These are phyloP conservation scores for Pancytospora philotis DNA, from an alignment of 371 early-diverging fungal species.

Conservation along the genomic window DNA sequence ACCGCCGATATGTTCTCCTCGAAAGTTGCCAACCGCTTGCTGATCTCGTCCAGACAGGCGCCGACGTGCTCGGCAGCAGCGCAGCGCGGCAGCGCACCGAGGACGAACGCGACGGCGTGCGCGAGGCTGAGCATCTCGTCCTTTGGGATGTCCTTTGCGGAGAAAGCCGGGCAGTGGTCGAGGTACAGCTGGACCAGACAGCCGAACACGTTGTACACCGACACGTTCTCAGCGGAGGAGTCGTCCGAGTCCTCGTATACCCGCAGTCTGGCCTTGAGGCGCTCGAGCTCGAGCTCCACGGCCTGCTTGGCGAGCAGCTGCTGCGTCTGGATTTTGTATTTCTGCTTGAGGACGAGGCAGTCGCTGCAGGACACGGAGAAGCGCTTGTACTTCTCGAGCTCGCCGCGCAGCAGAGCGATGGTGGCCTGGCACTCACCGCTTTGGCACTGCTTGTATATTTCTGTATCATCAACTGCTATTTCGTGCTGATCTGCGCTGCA, in stretches of 20 bases:
- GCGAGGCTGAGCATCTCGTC: slow-evolving; percentile 40
- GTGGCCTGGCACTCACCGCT: too few relatives aligned
- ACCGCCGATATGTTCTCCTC: slow-evolving; percentile 17
- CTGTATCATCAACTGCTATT: too few relatives aligned
- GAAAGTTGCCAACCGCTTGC: not conserved
- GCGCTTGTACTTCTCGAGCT: too few relatives aligned
- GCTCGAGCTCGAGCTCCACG: slow-evolving; percentile 26
- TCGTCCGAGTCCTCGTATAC: not conserved
- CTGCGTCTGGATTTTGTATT: slow-evolving; percentile 43
- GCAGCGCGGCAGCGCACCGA: not conserved
- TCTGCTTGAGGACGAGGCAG: slow-evolving; percentile 28
- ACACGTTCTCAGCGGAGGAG: not conserved
- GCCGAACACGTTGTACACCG: slow-evolving; percentile 24
- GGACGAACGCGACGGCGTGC: slow-evolving; percentile 22
- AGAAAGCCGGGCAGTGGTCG: slow-evolving; percentile 35
- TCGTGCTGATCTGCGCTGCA: too few relatives aligned
- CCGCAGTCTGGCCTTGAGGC: slow-evolving; percentile 26
- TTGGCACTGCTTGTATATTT: too few relatives aligned
- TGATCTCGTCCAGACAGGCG: slow-evolving; percentile 23
- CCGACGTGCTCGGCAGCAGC: slow-evolving; percentile 3
- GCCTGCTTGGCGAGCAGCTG: slow-evolving; percentile 36
- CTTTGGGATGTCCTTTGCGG: slow-evolving; percentile 22
- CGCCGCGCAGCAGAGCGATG: too few relatives aligned
- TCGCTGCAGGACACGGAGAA: too few relatives aligned
- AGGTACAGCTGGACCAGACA: slow-evolving; percentile 36